phyloP scores from a whole-genome alignment of 2,329 filamentous ascomycete species.

The Penicillium sp. region DNA sequence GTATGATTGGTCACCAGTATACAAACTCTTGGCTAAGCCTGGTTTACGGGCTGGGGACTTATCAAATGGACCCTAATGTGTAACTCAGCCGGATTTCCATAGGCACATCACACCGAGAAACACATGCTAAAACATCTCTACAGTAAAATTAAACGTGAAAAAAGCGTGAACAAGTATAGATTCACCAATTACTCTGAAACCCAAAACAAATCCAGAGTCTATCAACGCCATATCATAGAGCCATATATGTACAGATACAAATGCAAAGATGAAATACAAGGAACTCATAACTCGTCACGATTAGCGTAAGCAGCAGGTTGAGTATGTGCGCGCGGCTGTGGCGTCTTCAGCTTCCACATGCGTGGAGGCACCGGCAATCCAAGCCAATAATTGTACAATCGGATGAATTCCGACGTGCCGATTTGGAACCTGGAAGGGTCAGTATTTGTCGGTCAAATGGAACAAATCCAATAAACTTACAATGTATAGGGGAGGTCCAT shows the following conservation, averaged over 20 bases:
- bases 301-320: not conserved
- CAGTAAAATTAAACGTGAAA: not conserved
- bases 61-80: no score
- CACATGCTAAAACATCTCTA: not conserved
- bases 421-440: constrained; percentile 50
- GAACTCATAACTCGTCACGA: constrained; percentile 43
- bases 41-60: no score
- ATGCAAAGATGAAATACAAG: constrained; percentile 12
- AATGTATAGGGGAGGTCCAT: constrained; percentile 62
- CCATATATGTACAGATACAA: constrained; percentile 20
- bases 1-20: no score
- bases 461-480: constrained; percentile 54
- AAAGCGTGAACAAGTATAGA: not conserved
- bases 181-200: not conserved
- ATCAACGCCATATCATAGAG: constrained; percentile 14
- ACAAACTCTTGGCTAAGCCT: no score
- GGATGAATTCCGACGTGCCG: constrained; percentile 51
- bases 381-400: constrained; percentile 62
- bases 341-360: constrained; percentile 53
- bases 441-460: constrained; percentile 5
- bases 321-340: constrained; percentile 21
- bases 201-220: not conserved
- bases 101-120: no score
- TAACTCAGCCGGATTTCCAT: no score
- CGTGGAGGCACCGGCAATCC: constrained; percentile 59